Evolutionary conservation across 257 asterid genomes (phyloP).

Genomic region (Fraxinus quadrangulata): DNA sequence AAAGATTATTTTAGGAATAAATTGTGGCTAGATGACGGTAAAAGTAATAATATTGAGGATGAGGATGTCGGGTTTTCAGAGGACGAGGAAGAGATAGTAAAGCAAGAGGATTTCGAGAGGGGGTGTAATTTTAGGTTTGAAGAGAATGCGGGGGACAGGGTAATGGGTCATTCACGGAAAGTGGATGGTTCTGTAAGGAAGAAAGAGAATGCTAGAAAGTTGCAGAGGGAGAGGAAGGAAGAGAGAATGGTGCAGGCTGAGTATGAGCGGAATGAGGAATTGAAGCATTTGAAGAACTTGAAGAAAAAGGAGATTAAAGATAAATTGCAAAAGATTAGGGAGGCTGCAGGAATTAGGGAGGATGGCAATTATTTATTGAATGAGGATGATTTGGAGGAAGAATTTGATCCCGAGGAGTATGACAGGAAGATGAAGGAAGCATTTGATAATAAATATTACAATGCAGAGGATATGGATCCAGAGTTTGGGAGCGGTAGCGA

Average conservation of each 20-base stretch:
- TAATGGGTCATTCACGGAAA: conserved; percentile 44
- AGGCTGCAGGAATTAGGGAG: conserved; percentile 67
- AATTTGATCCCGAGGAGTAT: conserved; percentile 70
- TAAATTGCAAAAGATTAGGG: conserved; percentile 76
- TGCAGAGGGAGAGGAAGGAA: conserved; percentile 68
- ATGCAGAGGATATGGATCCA: conserved; percentile 61
- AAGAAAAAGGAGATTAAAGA: conserved; percentile 81
- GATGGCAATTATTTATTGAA: conserved; percentile 48
- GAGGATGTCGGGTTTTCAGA: conserved; percentile 21
- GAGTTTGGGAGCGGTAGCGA: conserved; percentile 62
- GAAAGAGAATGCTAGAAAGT: conserved; percentile 38
- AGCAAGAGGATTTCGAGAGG: conserved; percentile 54
- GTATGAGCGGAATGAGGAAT: conserved; percentile 70
- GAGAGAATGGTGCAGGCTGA: conserved; percentile 68
- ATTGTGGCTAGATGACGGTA: conserved; percentile 39
- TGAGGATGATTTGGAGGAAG: conserved; percentile 70
- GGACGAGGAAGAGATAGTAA: conserved; percentile 48
- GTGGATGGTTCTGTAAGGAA: conserved; percentile 61
- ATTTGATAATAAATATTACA: conserved; percentile 63
- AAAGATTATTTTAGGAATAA: conserved; percentile 42
- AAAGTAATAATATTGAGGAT: background rate
- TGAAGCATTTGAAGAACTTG: conserved; percentile 80
- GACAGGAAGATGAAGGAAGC: conserved; percentile 77
- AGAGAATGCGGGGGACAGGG: conserved; percentile 51
- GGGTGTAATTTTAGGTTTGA: conserved; percentile 45